Evolutionary conservation across 331 rosid species (phyloP).

Genomic region (Acacia pycnantha): DNA sequence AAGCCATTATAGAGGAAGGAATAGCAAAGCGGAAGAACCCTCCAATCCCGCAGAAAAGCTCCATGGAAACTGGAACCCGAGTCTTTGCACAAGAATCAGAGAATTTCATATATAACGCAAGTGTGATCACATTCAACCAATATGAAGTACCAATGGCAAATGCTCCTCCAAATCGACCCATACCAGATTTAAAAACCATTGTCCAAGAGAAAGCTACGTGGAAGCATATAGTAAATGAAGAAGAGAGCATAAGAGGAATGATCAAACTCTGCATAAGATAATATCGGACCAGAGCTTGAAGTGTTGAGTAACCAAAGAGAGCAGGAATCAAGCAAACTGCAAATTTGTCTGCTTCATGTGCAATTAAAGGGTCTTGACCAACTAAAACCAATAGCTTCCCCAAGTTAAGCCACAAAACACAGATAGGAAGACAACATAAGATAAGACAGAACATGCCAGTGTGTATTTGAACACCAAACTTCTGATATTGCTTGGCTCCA

Average conservation of each 20-base stretch:
- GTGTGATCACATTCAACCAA: too few species aligned
- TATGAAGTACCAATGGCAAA: too few species aligned
- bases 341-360: conserved; percentile 61
- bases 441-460: conserved; percentile 53
- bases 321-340: conserved; percentile 16
- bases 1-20: conserved; percentile 14
- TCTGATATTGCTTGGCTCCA: conserved; percentile 66
- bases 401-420: conserved; percentile 51
- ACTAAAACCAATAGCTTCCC: conserved; percentile 42
- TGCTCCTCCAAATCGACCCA: too few species aligned
- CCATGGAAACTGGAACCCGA: conserved; percentile 1
- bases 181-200: too few species aligned
- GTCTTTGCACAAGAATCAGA: not conserved
- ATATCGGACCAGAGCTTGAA: too few species aligned
- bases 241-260: too few species aligned
- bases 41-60: not conserved
- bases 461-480: conserved; percentile 48
- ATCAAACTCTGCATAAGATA: conserved; percentile 15
- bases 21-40: conserved; percentile 13
- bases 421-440: conserved; percentile 50
- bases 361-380: conserved; percentile 64
- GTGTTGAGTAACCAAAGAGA: too few species aligned
- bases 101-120: too few species aligned
- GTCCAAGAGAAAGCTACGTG: too few species aligned
- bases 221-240: too few species aligned